Evolutionary conservation across 768 basidiomycete genomes (phyloP).

Genomic region (Phanerochaete sordida): DNA sequence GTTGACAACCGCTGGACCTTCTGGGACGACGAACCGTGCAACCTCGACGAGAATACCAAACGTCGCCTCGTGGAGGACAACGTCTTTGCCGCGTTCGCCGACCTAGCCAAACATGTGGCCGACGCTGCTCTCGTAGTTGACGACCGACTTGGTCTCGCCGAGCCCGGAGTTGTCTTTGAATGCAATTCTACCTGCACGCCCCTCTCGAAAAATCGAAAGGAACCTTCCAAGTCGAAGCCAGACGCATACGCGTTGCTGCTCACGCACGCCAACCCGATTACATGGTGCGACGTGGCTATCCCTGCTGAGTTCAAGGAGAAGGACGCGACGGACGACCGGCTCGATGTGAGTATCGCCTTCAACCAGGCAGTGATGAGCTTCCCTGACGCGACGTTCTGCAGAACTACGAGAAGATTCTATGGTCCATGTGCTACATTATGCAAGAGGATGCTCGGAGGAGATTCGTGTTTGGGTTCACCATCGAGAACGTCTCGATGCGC

Average conservation of each 20-base stretch:
- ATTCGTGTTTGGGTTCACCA: slow-evolving; percentile 26
- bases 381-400: neutral
- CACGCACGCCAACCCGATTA: neutral
- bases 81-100: neutral
- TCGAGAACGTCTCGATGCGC: slow-evolving; percentile 22
- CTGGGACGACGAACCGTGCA: neutral
- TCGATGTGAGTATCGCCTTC: neutral
- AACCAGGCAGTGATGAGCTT: neutral
- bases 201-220: neutral
- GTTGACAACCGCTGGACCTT: neutral
- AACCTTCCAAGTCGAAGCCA: neutral
- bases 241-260: neutral
- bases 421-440: slow-evolving; percentile 24
- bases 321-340: too few species aligned
- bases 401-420: slow-evolving; percentile 20
- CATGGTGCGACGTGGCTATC: neutral
- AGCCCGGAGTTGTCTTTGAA: neutral
- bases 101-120: neutral
- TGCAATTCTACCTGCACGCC: neutral
- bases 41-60: neutral
- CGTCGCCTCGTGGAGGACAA: neutral
- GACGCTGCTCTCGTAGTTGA: neutral
- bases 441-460: slow-evolving; percentile 23
- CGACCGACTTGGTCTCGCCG: neutral
- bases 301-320: neutral